Base-by-base conservation (phyloP, 116 monocot species). In the Trichopus zeylanicus region DNA sequence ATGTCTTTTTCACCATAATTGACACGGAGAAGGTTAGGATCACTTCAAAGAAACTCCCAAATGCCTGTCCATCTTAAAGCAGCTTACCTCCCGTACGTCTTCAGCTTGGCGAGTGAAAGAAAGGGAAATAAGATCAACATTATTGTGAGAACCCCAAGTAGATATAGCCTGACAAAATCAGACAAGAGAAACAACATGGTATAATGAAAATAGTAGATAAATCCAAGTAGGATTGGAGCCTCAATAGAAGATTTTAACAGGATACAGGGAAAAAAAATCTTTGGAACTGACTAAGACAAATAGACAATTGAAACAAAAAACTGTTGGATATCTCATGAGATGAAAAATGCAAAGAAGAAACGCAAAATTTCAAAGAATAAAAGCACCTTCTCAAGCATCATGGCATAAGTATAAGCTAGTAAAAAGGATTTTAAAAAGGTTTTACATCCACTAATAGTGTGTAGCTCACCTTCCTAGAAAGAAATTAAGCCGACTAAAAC, bases 41-140 rank as follows among this genome's bases (percentile, higher is more conserved):
- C 42, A 42, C n/a, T 42, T 12, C 18, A 13, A n/a, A 1, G 18
- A 42, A 42, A 2, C 42, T 42, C 23, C 38, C 32, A 59, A 9
- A 60, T 37, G 34, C 33, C n/a, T 5, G 33, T 20, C 24, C 5
- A 35, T 33, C 9, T 26, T 51, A 16, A 73, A 64, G 48, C 16
- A 64, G 59, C 72, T 77, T 56, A 92, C 92, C 70, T 87, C 78
- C 20, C 66, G 66, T 15, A 92, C 87, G 76, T 92, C 92, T 35
- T 78, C 78, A 29, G 73, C 92, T 71, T 56, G 60, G 28, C 84
- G 77, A 16, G 87, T 87, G 64, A 71, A 84, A 49, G 92, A 92
- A 68, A 92, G 87, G 35, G 92, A 87, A 52, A 92, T 68, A 20
- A 92, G 42, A 65, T 92, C 92, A 61, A 87, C 73, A 53, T 64